phyloP scores from a whole-genome alignment of 352 stramenopile genomes.

The Halophytophthora polymorphica region DNA sequence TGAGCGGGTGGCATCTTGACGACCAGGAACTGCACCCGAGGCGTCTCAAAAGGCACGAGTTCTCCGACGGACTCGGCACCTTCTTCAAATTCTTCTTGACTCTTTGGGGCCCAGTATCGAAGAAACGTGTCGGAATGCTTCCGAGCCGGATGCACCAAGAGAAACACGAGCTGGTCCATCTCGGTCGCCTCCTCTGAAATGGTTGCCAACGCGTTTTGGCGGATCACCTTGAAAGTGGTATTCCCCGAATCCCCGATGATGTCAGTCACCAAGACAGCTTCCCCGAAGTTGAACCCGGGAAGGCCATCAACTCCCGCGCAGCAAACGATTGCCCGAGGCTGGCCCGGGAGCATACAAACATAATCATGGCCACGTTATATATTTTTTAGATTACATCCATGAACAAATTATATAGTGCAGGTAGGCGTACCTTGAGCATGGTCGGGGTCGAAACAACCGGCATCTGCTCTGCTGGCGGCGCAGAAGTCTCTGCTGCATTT shows the following conservation, averaged over 20 bases:
- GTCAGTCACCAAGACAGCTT: conserved; percentile 39
- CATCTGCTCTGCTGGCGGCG: not conserved
- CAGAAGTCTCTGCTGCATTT: conserved; percentile 1
- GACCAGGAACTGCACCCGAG: conserved; percentile 38
- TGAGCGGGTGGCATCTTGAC: conserved; percentile 15
- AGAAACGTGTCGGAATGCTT: conserved; percentile 20
- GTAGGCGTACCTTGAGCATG: conserved; percentile 6
- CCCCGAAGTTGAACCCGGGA: conserved; percentile 26
- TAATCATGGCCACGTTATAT: conserved; percentile 2
- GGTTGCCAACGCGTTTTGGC: conserved; percentile 26
- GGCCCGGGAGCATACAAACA: conserved; percentile 8
- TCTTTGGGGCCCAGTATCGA: conserved; percentile 22
- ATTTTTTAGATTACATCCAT: conserved; percentile 5
- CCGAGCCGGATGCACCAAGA: conserved; percentile 43
- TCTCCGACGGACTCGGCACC: not conserved
- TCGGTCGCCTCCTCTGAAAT: conserved; percentile 46
- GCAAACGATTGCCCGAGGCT: conserved; percentile 47
- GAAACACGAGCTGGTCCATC: conserved; percentile 21
- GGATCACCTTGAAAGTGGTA: conserved; percentile 42
- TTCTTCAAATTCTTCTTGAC: conserved; percentile 13
- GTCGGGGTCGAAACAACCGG: not conserved
- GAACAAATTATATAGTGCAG: not conserved
- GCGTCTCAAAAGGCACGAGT: conserved; percentile 36
- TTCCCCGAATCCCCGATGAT: conserved; percentile 52
- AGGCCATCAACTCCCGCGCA: conserved; percentile 15